Conservation (phyloP, 2,329 filamentous ascomycete genomes). For the Cladophialophora immunda region DNA sequence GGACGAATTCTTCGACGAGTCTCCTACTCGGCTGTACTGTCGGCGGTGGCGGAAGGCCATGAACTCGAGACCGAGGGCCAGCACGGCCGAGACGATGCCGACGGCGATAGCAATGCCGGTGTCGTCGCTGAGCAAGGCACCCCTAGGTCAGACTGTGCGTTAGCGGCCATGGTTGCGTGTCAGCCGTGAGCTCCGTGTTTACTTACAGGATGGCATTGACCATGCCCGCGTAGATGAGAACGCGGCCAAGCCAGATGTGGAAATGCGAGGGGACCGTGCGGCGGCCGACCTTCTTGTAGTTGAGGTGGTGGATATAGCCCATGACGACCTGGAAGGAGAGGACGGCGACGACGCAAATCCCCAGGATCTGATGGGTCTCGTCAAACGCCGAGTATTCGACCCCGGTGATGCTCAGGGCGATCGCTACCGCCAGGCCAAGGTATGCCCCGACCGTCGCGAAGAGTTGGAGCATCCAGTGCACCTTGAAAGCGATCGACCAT, state of each 20-base stretch:
- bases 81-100: conserved; percentile 7
- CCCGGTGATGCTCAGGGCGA: conserved; percentile 47
- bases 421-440: conserved; percentile 50
- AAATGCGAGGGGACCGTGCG: conserved; percentile 23
- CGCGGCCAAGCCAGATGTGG: conserved; percentile 40
- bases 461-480: conserved; percentile 51
- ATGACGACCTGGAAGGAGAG: conserved; percentile 46
- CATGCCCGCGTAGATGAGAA: conserved; percentile 38
- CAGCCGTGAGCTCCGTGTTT: not conserved
- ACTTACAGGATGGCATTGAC: conserved; percentile 23
- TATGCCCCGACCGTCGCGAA: conserved; percentile 48
- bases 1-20: not conserved
- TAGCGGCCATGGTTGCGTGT: not conserved
- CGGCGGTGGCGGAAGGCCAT: conserved; percentile 14
- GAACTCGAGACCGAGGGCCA: conserved; percentile 8
- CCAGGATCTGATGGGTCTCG: conserved; percentile 57
- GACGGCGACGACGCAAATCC: conserved; percentile 48
- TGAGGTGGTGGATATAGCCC: conserved; percentile 47
- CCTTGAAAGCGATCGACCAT: conserved; percentile 45
- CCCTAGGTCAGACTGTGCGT: not conserved
- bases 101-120: not conserved
- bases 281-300: conserved; percentile 41
- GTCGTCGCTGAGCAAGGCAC: conserved; percentile 8
- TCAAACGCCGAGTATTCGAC: conserved; percentile 51
- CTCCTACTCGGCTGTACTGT: not conserved